Conservation (phyloP, 768 basidiomycete genomes). For the Pleurotus tuoliensis region DNA sequence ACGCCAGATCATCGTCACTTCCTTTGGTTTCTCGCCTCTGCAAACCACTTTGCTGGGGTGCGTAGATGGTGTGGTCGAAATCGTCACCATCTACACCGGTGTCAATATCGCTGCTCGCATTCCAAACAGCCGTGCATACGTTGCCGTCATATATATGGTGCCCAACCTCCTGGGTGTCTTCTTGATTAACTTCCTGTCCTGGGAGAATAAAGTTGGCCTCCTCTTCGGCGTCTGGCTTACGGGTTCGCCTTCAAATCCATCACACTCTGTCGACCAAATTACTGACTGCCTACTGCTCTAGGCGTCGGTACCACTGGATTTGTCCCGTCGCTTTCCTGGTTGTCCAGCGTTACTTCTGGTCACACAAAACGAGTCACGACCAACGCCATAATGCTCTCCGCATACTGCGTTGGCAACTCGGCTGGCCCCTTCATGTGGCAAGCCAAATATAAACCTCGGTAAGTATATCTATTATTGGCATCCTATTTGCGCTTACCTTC, state of each 20-base stretch:
- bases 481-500: background rate
- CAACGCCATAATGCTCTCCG: conserved; percentile 71
- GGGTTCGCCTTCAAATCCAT: background rate
- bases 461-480: conserved; percentile 2
- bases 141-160: conserved; percentile 55
- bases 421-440: conserved; percentile 81
- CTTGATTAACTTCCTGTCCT: conserved; percentile 62
- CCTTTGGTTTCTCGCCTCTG: conserved; percentile 60
- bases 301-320: conserved; percentile 57
- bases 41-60: conserved; percentile 70
- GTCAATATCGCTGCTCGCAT: conserved; percentile 54
- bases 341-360: conserved; percentile 61
- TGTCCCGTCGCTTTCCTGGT: conserved; percentile 58
- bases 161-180: conserved; percentile 64
- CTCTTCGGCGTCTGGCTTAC: conserved; percentile 33
- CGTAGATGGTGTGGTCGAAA: conserved; percentile 62
- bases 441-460: conserved; percentile 63
- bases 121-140: conserved; percentile 58
- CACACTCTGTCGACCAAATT: too few relatives aligned
- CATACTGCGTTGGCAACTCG: conserved; percentile 64
- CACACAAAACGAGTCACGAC: conserved; percentile 70
- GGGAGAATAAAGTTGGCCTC: conserved; percentile 61
- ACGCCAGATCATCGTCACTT: conserved; percentile 56
- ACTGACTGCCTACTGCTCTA: conserved; percentile 2
- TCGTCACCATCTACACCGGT: conserved; percentile 67